phyloP scores from a whole-genome alignment of 768 basidiomycete species.

The Phaffia australis region DNA sequence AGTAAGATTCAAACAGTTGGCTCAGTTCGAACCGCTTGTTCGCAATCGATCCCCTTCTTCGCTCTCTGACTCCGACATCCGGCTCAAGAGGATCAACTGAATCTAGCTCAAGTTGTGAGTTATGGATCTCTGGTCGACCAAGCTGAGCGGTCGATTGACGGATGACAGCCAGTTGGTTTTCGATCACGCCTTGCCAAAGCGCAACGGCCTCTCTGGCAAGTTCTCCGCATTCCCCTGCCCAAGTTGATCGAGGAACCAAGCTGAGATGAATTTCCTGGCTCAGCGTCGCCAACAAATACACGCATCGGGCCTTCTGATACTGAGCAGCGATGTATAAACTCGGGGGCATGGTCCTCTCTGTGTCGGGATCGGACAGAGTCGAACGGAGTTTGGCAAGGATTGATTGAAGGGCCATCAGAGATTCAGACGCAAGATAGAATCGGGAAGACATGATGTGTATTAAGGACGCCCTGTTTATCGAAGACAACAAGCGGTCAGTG shows the following conservation, averaged over 20 bases:
- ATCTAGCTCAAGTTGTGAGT: background rate
- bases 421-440: conserved; percentile 32
- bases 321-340: conserved; percentile 31
- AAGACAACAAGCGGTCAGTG: too few relatives aligned
- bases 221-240: conserved; percentile 33
- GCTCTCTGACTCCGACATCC: background rate
- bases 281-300: conserved; percentile 29
- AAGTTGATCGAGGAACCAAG: conserved; percentile 30
- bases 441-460: conserved; percentile 32
- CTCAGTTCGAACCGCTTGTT: background rate
- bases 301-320: conserved; percentile 31
- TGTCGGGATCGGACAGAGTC: background rate
- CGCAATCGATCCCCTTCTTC: conserved; percentile 15
- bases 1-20: conserved; percentile 12
- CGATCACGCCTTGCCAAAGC: conserved; percentile 33
- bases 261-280: conserved; percentile 31
- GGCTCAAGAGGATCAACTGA: conserved; percentile 1
- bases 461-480: conserved; percentile 28
- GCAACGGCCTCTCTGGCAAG: conserved; percentile 33
- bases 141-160: conserved; percentile 24
- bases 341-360: conserved; percentile 15
- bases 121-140: conserved; percentile 27
- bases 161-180: conserved; percentile 33
- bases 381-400: conserved; percentile 23
- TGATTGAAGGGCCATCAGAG: conserved; percentile 29